Evolutionary conservation across 2,329 filamentous ascomycete species (phyloP), one percentile per base, ranked within the genome.

Genomic region (Periconia macrospinosa): DNA sequence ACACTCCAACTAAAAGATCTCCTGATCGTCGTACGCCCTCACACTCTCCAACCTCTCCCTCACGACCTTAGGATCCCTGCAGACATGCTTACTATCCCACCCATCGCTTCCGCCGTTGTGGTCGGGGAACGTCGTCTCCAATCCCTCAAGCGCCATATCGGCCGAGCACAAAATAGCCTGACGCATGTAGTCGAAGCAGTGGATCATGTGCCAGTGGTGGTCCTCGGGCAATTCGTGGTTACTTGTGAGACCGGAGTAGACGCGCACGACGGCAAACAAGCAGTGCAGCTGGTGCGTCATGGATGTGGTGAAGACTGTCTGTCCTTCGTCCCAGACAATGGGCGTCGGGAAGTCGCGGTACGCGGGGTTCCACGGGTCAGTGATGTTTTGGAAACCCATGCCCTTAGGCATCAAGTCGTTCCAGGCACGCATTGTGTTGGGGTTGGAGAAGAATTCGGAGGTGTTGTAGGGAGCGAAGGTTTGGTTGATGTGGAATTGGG

Each of bases 181-280:
- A 1, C 69, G 62, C 67, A 72, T 65, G 54, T 71, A 72, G 41
- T 72, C 69, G 46, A 71, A 72, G 59, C 69, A 71, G 46, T 72
- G 69, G 20, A 71, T 72, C 67, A 71, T 71, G 47, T 72, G 69
- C 69, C 68, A 71, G 55, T 71, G 69, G 48, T 72, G 68, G 45
- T 71, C 68, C 30, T 72, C 68, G 40, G 67, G 65, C 13, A 72
- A 55, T 17, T 57, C 41, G 33, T 61, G 61, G 27, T 60, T 57
- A 19, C 58, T 61, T 8, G 56, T 69, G 30, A 72, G 55, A 6
- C 65, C 67, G 1, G 58, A 63, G 54, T 72, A 72, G 14, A 67
- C 65, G 23, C 68, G 62, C 7, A 69, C 68, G 13, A 72, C 63
- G 18, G 68, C 69, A 54, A 67, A 72, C 2, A 72, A 54, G 47